Base-by-base conservation (phyloP, 164 flowering plant genomes). In the Chloranthus sessilifolius region DNA sequence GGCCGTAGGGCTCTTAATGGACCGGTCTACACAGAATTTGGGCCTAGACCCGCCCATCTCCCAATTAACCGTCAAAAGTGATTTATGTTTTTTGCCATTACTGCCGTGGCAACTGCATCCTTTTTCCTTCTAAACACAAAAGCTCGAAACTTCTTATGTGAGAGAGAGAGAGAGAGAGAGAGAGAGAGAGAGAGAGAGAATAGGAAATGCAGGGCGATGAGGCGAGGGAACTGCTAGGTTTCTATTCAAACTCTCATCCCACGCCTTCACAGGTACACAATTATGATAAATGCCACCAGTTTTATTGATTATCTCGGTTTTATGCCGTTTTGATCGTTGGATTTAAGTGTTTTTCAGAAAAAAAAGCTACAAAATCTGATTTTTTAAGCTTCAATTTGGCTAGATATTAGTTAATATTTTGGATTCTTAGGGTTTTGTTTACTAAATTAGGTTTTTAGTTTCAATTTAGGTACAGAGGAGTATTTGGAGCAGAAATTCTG, bases 151-250 rank as follows among this genome's bases (percentile, higher is more conserved):
- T n/a, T n/a, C n/a, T n/a, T n/a, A n/a, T n/a, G 54, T 30, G 11
- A 31, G 16, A 50, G 43, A 28, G 19, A 49, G 27, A 25, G 43
- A 33, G 9, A 22, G 37, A 38, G 43, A 50, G 54, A 28, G 11
- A 31, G 16, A 50, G 43, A 28, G 19, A 49, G 27, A 25, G 43
- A 33, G 9, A 22, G 37, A 38, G 43, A 50, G 27, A 50, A 38
- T 37, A 20, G 39, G 39, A 33, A 33, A 78, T 78, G 83, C 69
- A 42, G 65, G 67, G 61, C 53, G 69, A 69, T 25, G 77, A 74
- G 56, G 77, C 79, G 49, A 62, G 71, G 50, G 20, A 60, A 24
- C 51, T 69, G 53, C 75, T 79, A 31, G 84, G 84, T 15, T 74
- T 79, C 55, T 53, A 66, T 19, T 68, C 74, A 2, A 34, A 58